phyloP scores from a whole-genome alignment of 176 grass and related monocot species.

The Hsuehochloa calcarea region DNA sequence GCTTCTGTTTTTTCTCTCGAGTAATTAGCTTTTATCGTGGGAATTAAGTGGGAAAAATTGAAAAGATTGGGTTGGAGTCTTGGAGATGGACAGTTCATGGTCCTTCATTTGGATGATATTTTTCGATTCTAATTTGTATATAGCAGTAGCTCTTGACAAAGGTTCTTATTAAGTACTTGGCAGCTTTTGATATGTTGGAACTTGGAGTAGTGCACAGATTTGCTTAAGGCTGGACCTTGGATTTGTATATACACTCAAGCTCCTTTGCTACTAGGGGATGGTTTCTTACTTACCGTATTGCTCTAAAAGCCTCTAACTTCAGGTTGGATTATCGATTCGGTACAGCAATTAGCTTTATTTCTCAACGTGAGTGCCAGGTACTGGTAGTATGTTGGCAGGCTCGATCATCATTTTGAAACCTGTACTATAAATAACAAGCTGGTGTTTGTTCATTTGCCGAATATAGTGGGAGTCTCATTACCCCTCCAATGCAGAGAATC shows the following conservation, averaged over 20 bases:
- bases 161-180: not conserved
- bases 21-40: not conserved
- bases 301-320: not conserved
- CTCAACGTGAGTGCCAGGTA: not conserved
- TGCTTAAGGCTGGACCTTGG: not conserved
- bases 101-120: not conserved
- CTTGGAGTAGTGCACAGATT: not conserved
- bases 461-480: not conserved
- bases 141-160: not conserved
- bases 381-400: not conserved
- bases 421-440: not conserved
- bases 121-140: not conserved
- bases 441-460: not conserved
- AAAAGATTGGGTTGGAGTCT: not conserved
- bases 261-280: not conserved
- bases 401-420: not conserved
- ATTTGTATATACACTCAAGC: not conserved
- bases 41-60: not conserved
- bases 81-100: not conserved
- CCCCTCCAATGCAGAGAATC: no score
- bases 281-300: not conserved
- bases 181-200: not conserved
- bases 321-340: not conserved
- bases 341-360: not conserved
- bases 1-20: not conserved